phyloP scores from a whole-genome alignment of 768 basidiomycete species.

The Coprinellus micaceus region DNA sequence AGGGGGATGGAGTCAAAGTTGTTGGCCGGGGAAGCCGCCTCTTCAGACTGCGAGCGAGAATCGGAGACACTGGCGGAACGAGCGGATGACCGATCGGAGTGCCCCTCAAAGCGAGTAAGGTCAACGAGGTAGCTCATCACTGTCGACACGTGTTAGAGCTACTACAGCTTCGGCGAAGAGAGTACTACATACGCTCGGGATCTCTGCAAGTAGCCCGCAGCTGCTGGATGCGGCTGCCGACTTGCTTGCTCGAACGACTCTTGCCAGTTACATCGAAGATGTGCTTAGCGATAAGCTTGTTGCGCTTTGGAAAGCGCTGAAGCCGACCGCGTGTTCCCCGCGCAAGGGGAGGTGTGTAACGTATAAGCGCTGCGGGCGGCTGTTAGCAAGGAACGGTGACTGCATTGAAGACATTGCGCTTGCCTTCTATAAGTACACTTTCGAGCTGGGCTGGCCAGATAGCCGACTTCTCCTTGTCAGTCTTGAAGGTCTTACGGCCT shows the following conservation, averaged over 20 bases:
- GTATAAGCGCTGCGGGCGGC: neutral
- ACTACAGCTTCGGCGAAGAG: neutral
- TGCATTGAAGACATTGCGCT: neutral
- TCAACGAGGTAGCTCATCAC: slow-evolving; percentile 2
- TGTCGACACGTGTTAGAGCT: neutral
- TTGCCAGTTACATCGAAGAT: slow-evolving; percentile 62
- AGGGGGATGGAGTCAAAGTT: neutral
- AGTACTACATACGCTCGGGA: slow-evolving; percentile 47
- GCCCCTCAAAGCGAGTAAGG: slow-evolving; percentile 3
- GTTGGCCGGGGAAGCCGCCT: neutral
- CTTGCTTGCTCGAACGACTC: slow-evolving; percentile 66
- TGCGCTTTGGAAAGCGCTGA: slow-evolving; percentile 66
- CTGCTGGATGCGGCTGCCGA: slow-evolving; percentile 73
- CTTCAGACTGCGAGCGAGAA: neutral
- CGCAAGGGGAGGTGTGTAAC: slow-evolving; percentile 15
- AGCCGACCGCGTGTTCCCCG: slow-evolving; percentile 18
- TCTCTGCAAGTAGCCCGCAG: slow-evolving; percentile 65
- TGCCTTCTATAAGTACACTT: slow-evolving; percentile 23
- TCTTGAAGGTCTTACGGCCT: slow-evolving; percentile 25
- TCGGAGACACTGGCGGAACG: neutral
- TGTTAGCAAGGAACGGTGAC: neutral
- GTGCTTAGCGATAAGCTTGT: slow-evolving; percentile 69
- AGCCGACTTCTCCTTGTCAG: slow-evolving; percentile 17
- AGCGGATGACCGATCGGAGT: neutral
- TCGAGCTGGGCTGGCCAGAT: slow-evolving; percentile 24